Evolutionary conservation across 495 filamentous ascomycete species (phyloP).

Genomic region (Penicillium desertorum): DNA sequence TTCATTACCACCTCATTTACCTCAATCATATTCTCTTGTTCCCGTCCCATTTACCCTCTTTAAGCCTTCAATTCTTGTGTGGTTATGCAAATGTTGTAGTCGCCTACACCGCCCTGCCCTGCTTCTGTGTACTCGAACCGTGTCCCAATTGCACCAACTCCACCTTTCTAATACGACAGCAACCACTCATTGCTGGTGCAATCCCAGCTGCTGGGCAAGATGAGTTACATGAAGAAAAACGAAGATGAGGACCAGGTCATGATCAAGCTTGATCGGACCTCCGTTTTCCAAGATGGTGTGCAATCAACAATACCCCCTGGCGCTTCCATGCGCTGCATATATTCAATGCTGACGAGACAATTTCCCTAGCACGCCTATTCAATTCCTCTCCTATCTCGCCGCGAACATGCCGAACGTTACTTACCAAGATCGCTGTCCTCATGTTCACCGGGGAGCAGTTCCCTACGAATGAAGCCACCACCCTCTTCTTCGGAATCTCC

Average conservation of each 20-base stretch:
- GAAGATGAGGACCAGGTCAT: constrained; percentile 91
- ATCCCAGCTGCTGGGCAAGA: constrained; percentile 49
- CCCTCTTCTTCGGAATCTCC: constrained; percentile 98
- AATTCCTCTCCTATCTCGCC: constrained; percentile 94
- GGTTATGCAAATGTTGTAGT: constrained; percentile 31
- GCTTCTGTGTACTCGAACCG: constrained; percentile 31
- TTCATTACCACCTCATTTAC: constrained; percentile 21
- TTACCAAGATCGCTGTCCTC: constrained; percentile 97
- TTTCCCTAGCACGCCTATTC: constrained; percentile 81
- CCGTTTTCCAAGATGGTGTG: constrained; percentile 98
- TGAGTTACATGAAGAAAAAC: constrained; percentile 98
- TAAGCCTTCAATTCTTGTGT: constrained; percentile 15
- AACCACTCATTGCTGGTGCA: constrained; percentile 36
- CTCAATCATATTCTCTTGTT: constrained; percentile 5
- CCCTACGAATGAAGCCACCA: constrained; percentile 94
- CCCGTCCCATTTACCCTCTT: constrained; percentile 6
- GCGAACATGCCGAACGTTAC: constrained; percentile 87
- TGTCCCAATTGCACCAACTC: constrained; percentile 29
- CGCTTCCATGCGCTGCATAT: constrained; percentile 15
- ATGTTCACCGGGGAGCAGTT: constrained; percentile 97
- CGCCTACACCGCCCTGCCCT: constrained; percentile 35
- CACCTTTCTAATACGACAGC: constrained; percentile 22
- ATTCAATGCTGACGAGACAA: constrained; percentile 22
- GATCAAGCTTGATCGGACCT: constrained; percentile 95
- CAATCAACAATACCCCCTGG: constrained; percentile 27